A percentile compares a stretch with the other conserved stretches of the same genome.
Evolutionary conservation across 768 basidiomycete genomes (phyloP).

Genomic region (Boletus edulis): DNA sequence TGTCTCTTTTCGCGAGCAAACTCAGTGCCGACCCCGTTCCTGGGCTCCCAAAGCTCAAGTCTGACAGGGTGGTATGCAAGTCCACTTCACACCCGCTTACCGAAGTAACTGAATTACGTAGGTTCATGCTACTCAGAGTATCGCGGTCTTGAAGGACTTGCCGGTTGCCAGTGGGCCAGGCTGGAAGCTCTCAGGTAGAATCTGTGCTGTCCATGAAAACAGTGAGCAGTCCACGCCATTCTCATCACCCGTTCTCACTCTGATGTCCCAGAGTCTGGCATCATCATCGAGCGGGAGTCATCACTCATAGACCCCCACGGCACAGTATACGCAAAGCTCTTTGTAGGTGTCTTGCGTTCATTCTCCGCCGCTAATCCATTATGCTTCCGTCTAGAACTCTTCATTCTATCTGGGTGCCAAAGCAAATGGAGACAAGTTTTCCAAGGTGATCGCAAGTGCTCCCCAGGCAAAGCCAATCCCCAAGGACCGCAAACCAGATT

Average conservation of each 20-base stretch:
- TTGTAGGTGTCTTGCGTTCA: slow-evolving; percentile 37
- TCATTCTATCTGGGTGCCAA: slow-evolving; percentile 70
- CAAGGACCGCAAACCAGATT: slow-evolving; percentile 59
- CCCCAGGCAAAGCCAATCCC: slow-evolving; percentile 61
- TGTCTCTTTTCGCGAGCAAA: slow-evolving; percentile 64
- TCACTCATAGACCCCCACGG: slow-evolving; percentile 62
- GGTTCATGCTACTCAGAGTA: slow-evolving; percentile 79
- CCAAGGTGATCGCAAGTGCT: slow-evolving; percentile 57
- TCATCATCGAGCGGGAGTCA: slow-evolving; percentile 66
- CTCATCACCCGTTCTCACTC: not conserved
- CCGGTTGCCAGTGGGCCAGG: slow-evolving; percentile 74
- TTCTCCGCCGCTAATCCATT: not conserved
- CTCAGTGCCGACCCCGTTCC: slow-evolving; percentile 42
- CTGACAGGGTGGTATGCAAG: slow-evolving; percentile 61
- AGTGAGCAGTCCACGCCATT: slow-evolving; percentile 44
- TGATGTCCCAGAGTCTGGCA: slow-evolving; percentile 58
- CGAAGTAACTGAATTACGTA: slow-evolving; percentile 21
- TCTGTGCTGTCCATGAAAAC: slow-evolving; percentile 77
- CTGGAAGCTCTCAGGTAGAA: slow-evolving; percentile 68
- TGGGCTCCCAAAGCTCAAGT: slow-evolving; percentile 68
- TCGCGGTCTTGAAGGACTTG: slow-evolving; percentile 77
- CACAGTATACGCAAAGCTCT: slow-evolving; percentile 58
- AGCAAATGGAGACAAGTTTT: slow-evolving; percentile 58
- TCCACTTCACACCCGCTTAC: not conserved
- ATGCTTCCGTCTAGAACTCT: slow-evolving; percentile 43